These are phyloP conservation scores for Bathelium albidoporum DNA, from an alignment of 495 filamentous ascomycete genomes.

Conservation along the genomic window DNA sequence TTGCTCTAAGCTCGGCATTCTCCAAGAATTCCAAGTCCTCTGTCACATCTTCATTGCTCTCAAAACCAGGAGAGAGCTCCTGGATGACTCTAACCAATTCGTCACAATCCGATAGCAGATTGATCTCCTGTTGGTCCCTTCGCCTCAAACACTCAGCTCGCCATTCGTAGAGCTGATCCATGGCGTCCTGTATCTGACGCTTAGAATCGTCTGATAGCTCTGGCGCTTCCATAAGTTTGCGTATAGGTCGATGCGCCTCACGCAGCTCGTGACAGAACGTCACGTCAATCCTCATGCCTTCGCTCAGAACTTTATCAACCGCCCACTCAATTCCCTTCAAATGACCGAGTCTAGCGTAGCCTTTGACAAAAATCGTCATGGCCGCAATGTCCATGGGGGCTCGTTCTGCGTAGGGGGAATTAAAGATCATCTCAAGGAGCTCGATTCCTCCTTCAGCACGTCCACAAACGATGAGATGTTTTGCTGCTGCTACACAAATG, in stretches of 20 bases:
- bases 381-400: slow-evolving; percentile 12
- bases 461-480: slow-evolving; percentile 10
- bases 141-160: neutral
- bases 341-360: slow-evolving; percentile 8
- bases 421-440: slow-evolving; percentile 11
- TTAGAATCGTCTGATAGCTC: neutral
- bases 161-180: neutral
- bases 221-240: neutral
- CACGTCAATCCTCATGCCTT: slow-evolving; percentile 18
- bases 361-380: slow-evolving; percentile 17
- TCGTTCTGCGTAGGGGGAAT: slow-evolving; percentile 8
- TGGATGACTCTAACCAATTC: neutral
- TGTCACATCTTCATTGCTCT: neutral
- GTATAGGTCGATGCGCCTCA: neutral
- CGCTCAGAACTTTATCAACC: slow-evolving; percentile 11
- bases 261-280: slow-evolving; percentile 10
- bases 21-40: neutral
- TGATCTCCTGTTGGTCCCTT: neutral
- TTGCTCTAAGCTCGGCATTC: neutral
- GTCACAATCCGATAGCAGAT: neutral
- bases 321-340: slow-evolving; percentile 15
- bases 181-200: neutral
- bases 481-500: slow-evolving; percentile 17
- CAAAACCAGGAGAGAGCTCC: neutral
- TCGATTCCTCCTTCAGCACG: slow-evolving; percentile 8